Conservation (phyloP, 345 rosid species). For the Aurinia saxatilis region DNA sequence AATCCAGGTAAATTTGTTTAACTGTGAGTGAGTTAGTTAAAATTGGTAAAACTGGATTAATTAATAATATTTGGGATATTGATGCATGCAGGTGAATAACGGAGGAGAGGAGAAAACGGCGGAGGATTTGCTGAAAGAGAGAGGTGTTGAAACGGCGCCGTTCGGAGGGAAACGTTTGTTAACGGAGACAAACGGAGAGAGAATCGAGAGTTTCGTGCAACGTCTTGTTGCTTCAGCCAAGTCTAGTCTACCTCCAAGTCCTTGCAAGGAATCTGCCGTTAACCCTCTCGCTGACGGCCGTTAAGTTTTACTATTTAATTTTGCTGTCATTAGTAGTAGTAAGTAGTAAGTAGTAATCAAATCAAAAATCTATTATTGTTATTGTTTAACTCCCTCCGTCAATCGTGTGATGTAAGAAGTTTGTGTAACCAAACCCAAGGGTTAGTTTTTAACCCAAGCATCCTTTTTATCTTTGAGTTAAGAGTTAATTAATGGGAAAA, state of each 20-base stretch:
- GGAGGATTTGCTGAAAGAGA: slow-evolving; percentile 62
- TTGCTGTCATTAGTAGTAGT: too few relatives aligned
- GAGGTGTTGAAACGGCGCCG: slow-evolving; percentile 80
- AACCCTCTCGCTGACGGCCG: slow-evolving; percentile 59
- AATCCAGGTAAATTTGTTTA: slow-evolving; percentile 71
- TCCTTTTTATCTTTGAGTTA: not conserved
- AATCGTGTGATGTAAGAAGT: slow-evolving; percentile 8
- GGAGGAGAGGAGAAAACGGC: slow-evolving; percentile 29
- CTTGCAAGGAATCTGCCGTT: slow-evolving; percentile 71
- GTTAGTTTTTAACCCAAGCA: slow-evolving; percentile 14
- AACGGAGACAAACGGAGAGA: slow-evolving; percentile 79
- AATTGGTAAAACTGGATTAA: too few relatives aligned
- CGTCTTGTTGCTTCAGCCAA: slow-evolving; percentile 74
- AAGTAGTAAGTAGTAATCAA: too few relatives aligned
- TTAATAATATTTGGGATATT: too few relatives aligned
- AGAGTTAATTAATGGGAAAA: too few relatives aligned
- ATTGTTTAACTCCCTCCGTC: not conserved
- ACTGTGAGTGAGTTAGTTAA: too few relatives aligned
- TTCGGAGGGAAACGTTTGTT: slow-evolving; percentile 83
- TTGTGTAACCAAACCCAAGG: slow-evolving; percentile 19
- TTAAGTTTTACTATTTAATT: slow-evolving; percentile 17
- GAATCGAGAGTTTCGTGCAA: slow-evolving; percentile 66
- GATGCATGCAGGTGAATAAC: slow-evolving; percentile 52
- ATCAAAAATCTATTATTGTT: not conserved
- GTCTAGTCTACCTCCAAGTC: slow-evolving; percentile 79